Percentiles rank a stretch among this genome's conserved stretches.
Conservation (phyloP, 805 yeast species). For the Candida namnaoensis region DNA sequence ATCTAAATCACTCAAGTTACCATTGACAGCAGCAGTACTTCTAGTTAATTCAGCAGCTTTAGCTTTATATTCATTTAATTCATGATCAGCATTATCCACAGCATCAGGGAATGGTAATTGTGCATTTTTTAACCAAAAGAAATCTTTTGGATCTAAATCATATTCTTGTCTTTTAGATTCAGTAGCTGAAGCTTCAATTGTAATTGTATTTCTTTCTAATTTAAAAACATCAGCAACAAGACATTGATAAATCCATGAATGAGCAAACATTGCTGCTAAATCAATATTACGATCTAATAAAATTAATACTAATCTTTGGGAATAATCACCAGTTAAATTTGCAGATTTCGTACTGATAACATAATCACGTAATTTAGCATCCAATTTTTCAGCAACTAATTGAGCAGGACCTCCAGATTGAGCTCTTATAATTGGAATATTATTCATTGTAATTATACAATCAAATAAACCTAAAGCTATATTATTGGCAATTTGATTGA, state of each 20-base stretch:
- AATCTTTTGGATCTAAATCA: conserved; percentile 90
- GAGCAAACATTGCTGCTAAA: conserved; percentile 88
- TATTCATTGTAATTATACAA: conserved; percentile 65
- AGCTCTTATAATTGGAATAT: conserved; percentile 85
- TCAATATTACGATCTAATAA: conserved; percentile 85
- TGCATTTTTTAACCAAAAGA: conserved; percentile 82
- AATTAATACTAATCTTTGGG: conserved; percentile 68
- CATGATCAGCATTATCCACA: conserved; percentile 92
- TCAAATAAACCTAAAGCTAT: conserved; percentile 80
- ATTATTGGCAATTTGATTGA: conserved; percentile 55
- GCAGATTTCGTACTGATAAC: conserved; percentile 51
- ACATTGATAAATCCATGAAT: conserved; percentile 97
- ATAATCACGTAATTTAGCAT: conserved; percentile 76
- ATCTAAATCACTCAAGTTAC: conserved; percentile 57
- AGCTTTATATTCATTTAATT: conserved; percentile 68
- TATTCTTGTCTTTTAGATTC: conserved; percentile 43
- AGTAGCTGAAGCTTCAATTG: conserved; percentile 35
- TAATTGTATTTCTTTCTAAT: conserved; percentile 74
- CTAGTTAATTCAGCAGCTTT: conserved; percentile 84
- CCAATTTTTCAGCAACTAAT: conserved; percentile 80
- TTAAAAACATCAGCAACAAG: conserved; percentile 89
- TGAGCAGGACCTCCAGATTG: conserved; percentile 95
- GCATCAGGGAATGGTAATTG: conserved; percentile 95
- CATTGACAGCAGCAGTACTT: conserved; percentile 57
- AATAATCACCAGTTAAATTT: conserved; percentile 13